A percentile compares a stretch with the other conserved stretches of the same genome.
These are phyloP conservation scores for Cordyceps sp. DNA, from an alignment of 2,329 filamentous ascomycete species.

Conservation along the genomic window DNA sequence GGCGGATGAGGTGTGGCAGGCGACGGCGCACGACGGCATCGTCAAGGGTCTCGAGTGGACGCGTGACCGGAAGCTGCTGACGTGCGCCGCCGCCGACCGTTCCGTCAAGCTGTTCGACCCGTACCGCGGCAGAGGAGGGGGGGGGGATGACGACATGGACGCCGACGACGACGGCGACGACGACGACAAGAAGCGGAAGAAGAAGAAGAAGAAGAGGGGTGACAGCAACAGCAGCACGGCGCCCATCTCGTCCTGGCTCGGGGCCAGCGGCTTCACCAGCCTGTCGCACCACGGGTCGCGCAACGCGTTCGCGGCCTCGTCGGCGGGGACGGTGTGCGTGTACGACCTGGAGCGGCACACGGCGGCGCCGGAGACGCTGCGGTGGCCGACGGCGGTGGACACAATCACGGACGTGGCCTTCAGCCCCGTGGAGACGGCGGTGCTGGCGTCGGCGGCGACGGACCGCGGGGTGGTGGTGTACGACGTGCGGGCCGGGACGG, in stretches of 20 bases:
- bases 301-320: slow-evolving; percentile 65
- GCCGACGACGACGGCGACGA: no score
- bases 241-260: slow-evolving; percentile 76
- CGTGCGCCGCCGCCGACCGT: slow-evolving; percentile 70
- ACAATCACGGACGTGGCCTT: slow-evolving; percentile 81
- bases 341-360: slow-evolving; percentile 76
- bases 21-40: slow-evolving; percentile 78
- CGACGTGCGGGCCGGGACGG: slow-evolving; percentile 73
- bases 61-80: slow-evolving; percentile 65
- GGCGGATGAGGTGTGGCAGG: slow-evolving; percentile 61
- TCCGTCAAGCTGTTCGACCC: slow-evolving; percentile 87
- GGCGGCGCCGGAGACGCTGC: slow-evolving; percentile 63
- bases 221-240: no score
- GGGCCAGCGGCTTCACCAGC: slow-evolving; percentile 65
- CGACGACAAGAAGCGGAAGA: no score
- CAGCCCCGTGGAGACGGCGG: slow-evolving; percentile 86
- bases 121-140: slow-evolving; percentile 50
- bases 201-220: no score
- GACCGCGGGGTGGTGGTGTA: slow-evolving; percentile 83
- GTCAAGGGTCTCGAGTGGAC: slow-evolving; percentile 90
- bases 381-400: slow-evolving; percentile 78
- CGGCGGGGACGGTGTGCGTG: slow-evolving; percentile 63
- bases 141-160: no score
- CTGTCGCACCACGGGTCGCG: slow-evolving; percentile 68
- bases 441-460: slow-evolving; percentile 70